Percentiles rank a stretch among this genome's conserved stretches.
Conservation (phyloP, 345 rosid species). For the Syzygium oleosum region DNA sequence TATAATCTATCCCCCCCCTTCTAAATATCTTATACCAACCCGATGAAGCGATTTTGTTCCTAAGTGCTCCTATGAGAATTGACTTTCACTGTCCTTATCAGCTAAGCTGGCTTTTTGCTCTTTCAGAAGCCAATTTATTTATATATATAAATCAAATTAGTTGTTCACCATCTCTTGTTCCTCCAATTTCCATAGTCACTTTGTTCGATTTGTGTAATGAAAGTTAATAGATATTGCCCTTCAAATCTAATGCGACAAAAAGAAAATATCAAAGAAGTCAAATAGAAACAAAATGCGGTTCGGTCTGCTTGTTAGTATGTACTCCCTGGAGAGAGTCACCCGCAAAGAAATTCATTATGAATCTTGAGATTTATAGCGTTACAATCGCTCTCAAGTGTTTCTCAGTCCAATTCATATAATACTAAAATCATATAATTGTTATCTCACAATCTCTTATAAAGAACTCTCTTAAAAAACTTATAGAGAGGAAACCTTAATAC, state of each 20-base stretch:
- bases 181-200: background rate
- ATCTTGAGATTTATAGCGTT: background rate
- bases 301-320: accelerated
- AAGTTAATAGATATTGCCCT: background rate
- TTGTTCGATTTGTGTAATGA: background rate
- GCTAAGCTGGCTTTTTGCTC: background rate
- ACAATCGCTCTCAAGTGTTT: background rate
- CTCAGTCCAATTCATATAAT: background rate
- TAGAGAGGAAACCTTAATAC: background rate
- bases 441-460: background rate
- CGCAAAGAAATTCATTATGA: background rate
- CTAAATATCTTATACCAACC: accelerated
- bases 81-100: background rate
- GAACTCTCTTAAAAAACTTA: background rate
- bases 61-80: background rate
- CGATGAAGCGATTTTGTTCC: background rate
- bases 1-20: too few species aligned
- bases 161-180: background rate
- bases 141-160: background rate
- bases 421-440: background rate
- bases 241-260: background rate
- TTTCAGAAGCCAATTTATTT: background rate
- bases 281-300: background rate
- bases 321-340: accelerated
- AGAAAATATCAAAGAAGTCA: background rate